Percentiles rank a stretch among this genome's conserved stretches.
Evolutionary conservation across 257 asterid species (phyloP).

Genomic region (Penstemon eatonii): DNA sequence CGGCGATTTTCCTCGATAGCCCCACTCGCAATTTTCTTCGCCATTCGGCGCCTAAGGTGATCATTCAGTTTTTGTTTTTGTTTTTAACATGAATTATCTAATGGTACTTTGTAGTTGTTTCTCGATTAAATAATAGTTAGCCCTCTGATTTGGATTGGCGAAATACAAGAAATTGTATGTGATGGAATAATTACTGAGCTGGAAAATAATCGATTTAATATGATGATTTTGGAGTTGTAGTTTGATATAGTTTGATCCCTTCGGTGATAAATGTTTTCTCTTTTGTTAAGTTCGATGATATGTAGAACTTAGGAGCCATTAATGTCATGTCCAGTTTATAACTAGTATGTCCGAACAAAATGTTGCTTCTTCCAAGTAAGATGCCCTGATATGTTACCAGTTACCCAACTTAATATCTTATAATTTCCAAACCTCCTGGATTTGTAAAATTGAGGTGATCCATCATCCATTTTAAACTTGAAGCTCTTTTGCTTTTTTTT

Average conservation of each 20-base stretch:
- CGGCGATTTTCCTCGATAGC: conserved; percentile 66
- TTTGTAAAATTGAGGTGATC: conserved; percentile 12
- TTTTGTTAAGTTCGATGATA: no score
- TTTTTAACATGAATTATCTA: conserved; percentile 1
- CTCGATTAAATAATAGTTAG: no score
- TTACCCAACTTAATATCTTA: background rate
- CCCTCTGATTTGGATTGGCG: no score
- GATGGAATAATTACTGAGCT: background rate
- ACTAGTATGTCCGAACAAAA: no score
- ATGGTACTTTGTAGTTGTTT: background rate
- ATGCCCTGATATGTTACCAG: background rate
- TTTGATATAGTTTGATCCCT: no score
- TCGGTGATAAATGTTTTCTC: no score
- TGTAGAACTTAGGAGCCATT: no score
- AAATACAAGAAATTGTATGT: background rate
- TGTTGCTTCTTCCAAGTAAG: background rate
- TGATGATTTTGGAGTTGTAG: no score
- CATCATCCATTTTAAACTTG: background rate
- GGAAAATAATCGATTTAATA: no score
- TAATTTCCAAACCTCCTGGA: conserved; percentile 7
- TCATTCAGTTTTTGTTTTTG: background rate
- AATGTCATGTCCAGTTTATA: no score
- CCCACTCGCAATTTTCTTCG: conserved; percentile 63
- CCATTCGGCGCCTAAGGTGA: conserved; percentile 42
- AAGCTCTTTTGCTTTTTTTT: background rate